Percentiles rank a stretch among this genome's conserved stretches.
Evolutionary conservation across 116 monocot genomes (phyloP).

Genomic region (Trichopus zeylanicus): DNA sequence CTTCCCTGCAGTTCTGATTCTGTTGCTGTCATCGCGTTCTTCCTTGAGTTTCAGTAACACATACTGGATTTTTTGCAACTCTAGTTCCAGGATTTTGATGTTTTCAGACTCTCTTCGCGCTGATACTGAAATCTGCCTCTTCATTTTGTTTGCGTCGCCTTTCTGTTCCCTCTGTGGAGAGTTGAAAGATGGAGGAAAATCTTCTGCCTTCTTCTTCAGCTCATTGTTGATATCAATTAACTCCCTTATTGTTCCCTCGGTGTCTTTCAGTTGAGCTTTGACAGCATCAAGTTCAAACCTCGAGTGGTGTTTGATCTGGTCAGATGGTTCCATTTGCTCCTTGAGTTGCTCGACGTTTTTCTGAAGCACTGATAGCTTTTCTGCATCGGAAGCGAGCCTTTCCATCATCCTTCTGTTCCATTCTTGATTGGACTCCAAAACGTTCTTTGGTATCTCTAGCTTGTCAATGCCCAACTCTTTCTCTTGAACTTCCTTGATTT

Average conservation of each 20-base stretch:
- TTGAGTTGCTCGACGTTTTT: constrained; percentile 35
- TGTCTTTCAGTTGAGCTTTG: constrained; percentile 38
- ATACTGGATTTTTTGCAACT: constrained; percentile 74
- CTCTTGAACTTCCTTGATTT: constrained; percentile 1
- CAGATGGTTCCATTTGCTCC: constrained; percentile 32
- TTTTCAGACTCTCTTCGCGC: constrained; percentile 42
- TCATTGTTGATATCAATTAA: constrained; percentile 33
- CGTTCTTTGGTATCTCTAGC: constrained; percentile 23
- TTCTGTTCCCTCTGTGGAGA: constrained; percentile 8
- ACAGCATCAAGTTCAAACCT: constrained; percentile 30
- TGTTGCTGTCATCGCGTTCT: constrained; percentile 30
- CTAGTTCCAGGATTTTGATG: constrained; percentile 64
- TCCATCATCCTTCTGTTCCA: constrained; percentile 46
- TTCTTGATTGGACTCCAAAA: constrained; percentile 16
- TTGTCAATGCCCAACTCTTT: constrained; percentile 62
- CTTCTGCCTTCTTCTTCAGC: constrained; percentile 41
- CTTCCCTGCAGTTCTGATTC: constrained; percentile 21
- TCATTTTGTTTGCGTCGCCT: not conserved
- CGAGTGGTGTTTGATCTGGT: constrained; percentile 21
- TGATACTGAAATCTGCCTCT: constrained; percentile 23
- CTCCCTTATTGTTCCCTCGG: constrained; percentile 33
- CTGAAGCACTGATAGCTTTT: constrained; percentile 44
- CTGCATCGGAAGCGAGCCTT: constrained; percentile 47
- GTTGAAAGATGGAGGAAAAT: constrained; percentile 12
- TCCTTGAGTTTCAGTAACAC: constrained; percentile 65